These are phyloP conservation scores for Pseudonitzschia delicatissima DNA, from an alignment of 108 stramenopile species.

Conservation along the genomic window DNA sequence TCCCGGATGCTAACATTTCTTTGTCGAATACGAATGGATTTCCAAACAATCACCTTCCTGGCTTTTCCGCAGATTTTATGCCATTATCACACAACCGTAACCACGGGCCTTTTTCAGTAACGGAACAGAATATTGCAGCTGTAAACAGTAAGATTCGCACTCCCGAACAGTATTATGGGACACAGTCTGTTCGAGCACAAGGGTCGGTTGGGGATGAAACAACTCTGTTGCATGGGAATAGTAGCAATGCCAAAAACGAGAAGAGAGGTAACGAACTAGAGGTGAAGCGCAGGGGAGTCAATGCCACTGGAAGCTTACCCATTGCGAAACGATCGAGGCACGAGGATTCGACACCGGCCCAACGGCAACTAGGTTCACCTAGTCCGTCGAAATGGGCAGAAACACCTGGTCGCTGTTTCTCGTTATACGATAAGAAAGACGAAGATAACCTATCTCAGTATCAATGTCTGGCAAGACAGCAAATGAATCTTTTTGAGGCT, in stretches of 20 bases:
- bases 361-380: background rate
- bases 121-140: background rate
- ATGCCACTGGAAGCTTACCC: background rate
- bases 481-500: conserved; percentile 50
- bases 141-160: background rate
- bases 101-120: background rate
- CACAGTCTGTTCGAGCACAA: background rate
- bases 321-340: background rate
- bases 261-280: background rate
- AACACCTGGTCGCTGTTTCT: background rate
- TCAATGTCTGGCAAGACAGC: conserved; percentile 47
- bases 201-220: background rate
- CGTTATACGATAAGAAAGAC: conserved; percentile 29
- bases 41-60: background rate
- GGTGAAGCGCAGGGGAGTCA: background rate
- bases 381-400: background rate
- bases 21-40: too few relatives aligned
- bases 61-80: background rate
- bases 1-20: background rate
- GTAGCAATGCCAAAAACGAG: background rate
- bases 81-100: background rate
- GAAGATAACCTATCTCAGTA: conserved; percentile 43
- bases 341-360: background rate
- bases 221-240: background rate
- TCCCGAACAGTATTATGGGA: background rate